A percentile compares a stretch with the other conserved stretches of the same genome.
phyloP scores from a whole-genome alignment of 176 grass and related monocot genomes.

The Bonia amplexicaulis region DNA sequence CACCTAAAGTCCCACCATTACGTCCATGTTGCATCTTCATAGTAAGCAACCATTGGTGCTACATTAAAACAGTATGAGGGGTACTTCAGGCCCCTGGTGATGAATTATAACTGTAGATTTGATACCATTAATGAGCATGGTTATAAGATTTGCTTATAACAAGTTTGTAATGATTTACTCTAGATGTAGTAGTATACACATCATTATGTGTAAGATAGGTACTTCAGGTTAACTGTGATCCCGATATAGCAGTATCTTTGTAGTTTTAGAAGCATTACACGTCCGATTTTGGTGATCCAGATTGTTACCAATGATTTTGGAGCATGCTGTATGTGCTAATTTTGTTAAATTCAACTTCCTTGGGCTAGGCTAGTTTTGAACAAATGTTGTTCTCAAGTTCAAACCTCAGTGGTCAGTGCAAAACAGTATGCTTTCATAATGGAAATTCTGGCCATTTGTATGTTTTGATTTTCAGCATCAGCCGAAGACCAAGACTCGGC shows the following conservation, averaged over 20 bases:
- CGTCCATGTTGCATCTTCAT: neutral
- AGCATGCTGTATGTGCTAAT: neutral
- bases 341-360: neutral
- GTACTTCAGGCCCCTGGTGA: neutral
- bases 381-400: neutral
- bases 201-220: neutral
- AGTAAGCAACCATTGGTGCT: neutral
- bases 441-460: neutral
- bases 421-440: neutral
- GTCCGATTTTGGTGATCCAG: neutral
- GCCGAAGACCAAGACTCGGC: constrained; percentile 74
- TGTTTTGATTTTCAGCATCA: constrained; percentile 61
- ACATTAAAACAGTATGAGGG: neutral
- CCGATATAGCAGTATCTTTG: neutral
- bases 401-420: neutral
- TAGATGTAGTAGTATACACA: neutral
- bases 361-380: neutral
- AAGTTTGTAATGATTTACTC: neutral
- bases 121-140: neutral
- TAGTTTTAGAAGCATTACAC: neutral
- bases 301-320: neutral
- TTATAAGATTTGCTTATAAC: neutral
- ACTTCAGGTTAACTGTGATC: neutral
- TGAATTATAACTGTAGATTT: neutral
- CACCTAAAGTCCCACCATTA: neutral